Evolutionary conservation across 495 filamentous ascomycete genomes (phyloP), one percentile per base, ranked within the genome.

Genomic region (Xanthoparmelia taractica): DNA sequence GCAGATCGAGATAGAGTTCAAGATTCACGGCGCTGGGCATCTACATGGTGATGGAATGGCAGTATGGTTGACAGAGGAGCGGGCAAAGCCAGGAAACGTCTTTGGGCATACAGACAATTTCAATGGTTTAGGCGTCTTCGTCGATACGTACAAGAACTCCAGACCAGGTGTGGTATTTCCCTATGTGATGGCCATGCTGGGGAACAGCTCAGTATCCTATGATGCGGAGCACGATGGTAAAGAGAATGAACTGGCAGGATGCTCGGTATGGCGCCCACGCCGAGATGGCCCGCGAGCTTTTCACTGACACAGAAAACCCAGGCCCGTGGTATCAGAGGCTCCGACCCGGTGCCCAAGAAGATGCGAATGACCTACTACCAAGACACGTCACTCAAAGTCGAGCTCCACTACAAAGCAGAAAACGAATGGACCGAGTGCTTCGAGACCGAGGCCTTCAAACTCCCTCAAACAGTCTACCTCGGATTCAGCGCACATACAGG

Each of bases 71-170:
- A 97, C 93, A 65, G 96, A 96, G 74, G 85, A 96, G 74, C 88
- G 95, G 63, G 93, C 85, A 27, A 81, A 83, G 59, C 74, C 76
- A 38, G 95, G 95, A 29, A 84, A 87, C 20, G 95, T 99, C 27
- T 99, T 99, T 72, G 95, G 95, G 20, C 85, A 81, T 40, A 81
- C 80, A 20, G 95, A 99, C 75, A 83, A 83, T 55, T 99, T 97
- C 68, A 94, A 97, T 70, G 95, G 95, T 17, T 82, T 99, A 18
- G 95, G 94, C 47, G 82, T 99, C 71, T 97, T 99, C 81, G 86
- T 99, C 77, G 95, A 99, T 73, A 99, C 95, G 55, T 99, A 99
- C 80, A 99, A 99, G 85, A 99, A 99, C 78, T 96, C 96, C 79
- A 85, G 95, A 23, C 95, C 95, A 12, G 95, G 95, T 13, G 86